Evolutionary conservation across 1,284 basidiomycete species (phyloP).

Genomic region (Apiotrichum mycotoxinovorans): DNA sequence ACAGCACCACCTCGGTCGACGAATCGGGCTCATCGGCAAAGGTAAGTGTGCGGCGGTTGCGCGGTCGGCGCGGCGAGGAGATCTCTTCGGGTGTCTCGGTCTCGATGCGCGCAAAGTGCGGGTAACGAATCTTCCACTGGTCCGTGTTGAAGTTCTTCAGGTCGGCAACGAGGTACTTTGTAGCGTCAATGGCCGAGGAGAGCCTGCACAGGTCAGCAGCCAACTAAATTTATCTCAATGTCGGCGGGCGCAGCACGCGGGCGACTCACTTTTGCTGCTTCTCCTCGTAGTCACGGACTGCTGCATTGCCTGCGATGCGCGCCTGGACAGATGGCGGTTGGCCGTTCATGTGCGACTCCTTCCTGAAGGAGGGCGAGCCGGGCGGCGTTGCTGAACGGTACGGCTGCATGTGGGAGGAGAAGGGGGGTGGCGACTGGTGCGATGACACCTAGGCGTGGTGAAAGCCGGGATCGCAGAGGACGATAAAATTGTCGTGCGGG

Average conservation of each 20-base stretch:
- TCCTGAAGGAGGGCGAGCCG: slow-evolving; percentile 34
- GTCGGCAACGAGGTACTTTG: slow-evolving; percentile 66
- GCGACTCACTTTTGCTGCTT: slow-evolving; percentile 43
- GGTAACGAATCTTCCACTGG: slow-evolving; percentile 84
- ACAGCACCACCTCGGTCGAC: slow-evolving; percentile 64
- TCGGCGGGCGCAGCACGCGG: no score
- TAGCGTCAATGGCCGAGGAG: slow-evolving; percentile 67
- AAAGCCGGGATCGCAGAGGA: not conserved
- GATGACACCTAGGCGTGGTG: not conserved
- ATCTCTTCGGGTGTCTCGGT: slow-evolving; percentile 1
- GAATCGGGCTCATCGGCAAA: slow-evolving; percentile 74
- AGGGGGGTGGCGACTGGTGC: not conserved
- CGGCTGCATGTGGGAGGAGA: slow-evolving; percentile 36
- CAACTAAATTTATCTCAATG: no score
- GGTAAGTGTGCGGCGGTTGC: slow-evolving; percentile 64
- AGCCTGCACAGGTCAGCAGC: slow-evolving; percentile 55
- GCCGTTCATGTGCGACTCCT: slow-evolving; percentile 44
- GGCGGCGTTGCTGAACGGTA: slow-evolving; percentile 27
- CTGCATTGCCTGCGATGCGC: slow-evolving; percentile 36
- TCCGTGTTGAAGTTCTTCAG: slow-evolving; percentile 77
- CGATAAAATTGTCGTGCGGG: not conserved
- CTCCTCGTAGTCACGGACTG: slow-evolving; percentile 47
- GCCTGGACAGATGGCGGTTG: slow-evolving; percentile 31
- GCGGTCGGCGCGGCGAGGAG: slow-evolving; percentile 45
- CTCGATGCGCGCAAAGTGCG: slow-evolving; percentile 49